Evolutionary conservation across 768 basidiomycete genomes (phyloP).

Genomic region (Pulveroboletus sp.): DNA sequence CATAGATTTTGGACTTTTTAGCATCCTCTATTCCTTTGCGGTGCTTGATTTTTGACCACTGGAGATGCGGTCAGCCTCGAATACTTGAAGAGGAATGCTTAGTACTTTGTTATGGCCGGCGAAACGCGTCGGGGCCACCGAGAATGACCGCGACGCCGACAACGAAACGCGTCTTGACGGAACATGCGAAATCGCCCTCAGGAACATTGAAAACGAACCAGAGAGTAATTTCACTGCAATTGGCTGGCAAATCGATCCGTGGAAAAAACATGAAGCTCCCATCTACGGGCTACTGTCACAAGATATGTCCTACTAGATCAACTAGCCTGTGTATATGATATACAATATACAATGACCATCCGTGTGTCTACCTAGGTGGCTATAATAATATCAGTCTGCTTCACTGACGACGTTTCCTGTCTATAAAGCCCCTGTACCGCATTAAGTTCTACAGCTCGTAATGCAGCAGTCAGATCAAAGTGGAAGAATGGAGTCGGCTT

Average conservation of each 20-base stretch:
- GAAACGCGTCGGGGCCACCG: slow-evolving; percentile 19
- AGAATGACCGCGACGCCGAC: slow-evolving; percentile 22
- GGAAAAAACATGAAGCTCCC: too few relatives aligned
- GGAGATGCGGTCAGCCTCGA: slow-evolving; percentile 5
- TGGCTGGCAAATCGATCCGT: too few relatives aligned
- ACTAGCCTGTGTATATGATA: too few relatives aligned
- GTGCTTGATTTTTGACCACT: slow-evolving; percentile 81
- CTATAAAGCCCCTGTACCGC: not conserved
- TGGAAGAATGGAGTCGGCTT: slow-evolving; percentile 86
- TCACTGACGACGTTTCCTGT: slow-evolving; percentile 7
- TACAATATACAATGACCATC: not conserved
- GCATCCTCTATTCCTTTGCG: slow-evolving; percentile 65
- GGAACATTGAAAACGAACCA: slow-evolving; percentile 10
- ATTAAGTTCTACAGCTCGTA: slow-evolving; percentile 62
- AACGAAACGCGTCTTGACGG: not conserved
- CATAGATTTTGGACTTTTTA: slow-evolving; percentile 56
- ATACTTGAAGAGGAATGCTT: not conserved
- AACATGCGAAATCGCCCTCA: slow-evolving; percentile 1
- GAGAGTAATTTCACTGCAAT: too few relatives aligned
- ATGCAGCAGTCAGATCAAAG: slow-evolving; percentile 74
- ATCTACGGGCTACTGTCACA: too few relatives aligned
- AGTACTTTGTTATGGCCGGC: slow-evolving; percentile 44
- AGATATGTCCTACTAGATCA: too few relatives aligned
- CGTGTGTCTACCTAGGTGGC: too few relatives aligned
- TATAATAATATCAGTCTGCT: slow-evolving; percentile 5